Base-by-base conservation (phyloP, 2,329 filamentous ascomycete species). In the Xylaria sp. region DNA sequence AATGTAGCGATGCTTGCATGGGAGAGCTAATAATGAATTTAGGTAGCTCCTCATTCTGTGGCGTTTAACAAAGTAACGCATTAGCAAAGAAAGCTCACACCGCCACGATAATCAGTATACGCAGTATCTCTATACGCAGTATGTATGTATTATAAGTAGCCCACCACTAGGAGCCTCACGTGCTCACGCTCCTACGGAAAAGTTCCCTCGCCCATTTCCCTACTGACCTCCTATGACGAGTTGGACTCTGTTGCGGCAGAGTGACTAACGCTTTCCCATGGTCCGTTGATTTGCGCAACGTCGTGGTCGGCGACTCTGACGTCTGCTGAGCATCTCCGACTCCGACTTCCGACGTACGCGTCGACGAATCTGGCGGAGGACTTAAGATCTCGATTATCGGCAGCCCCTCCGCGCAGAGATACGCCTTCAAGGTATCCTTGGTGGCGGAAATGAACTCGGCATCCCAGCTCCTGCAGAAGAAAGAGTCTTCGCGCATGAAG, bases 381-480 rank as follows among this genome's bases (percentile, higher is more conserved):
- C 57, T 31, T 13, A 22, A 22, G 33, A 22, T 9, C 5, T 60
- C 49, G 17, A 45, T 17, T 31, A 53, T 20, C 7, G 47, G 25
- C 10, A 53, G 11, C 17, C 22, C 58, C 27, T 45, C 17, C 5
- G 49, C 11, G 36, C 38, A 25, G 6, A 54, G 20, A 36, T 25
- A 17, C 15, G 22, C 58, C 27, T 45, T 29, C 1, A 61, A 11
- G 7, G 5, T 54, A 44, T 53, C 47, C 20, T 36, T 45, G 5
- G 27, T n/a, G 3, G 17, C 11, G 7, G 36, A 5, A n/a, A 54
- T 61, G 22, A 51, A 51, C 5, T 49, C 42, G 9, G 42, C 42
- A 44, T 44, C 42, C 42, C 42, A 44, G 42, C 42, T 44, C 42
- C 42, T 44, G 17, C 42, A 20, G 42, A 44, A 44, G 42, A 44